Base-by-base conservation (phyloP, 495 filamentous ascomycete species). In the Podospora conica region DNA sequence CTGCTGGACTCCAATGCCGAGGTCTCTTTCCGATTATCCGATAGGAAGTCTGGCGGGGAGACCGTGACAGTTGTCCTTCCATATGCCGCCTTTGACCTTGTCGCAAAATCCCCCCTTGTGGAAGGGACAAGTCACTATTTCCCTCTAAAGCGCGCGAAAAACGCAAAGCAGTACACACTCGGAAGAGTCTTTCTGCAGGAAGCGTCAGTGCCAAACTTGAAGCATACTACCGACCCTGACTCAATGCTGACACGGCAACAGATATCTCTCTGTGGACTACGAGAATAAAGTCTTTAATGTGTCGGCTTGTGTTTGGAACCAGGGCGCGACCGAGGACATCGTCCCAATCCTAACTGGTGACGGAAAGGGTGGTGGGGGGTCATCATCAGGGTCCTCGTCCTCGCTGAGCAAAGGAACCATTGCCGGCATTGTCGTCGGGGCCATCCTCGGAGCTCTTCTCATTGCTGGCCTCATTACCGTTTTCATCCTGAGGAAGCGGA, bases 121-220 rank as follows among this genome's bases (percentile, higher is more conserved):
- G 58, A 72, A 0, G 73, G 75, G 25, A 70, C 61, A 7, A 74
- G 73, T 5, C 70, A 69, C 27, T 87, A 86, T 65, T 87, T 87
- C 63, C 84, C 85, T 0, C 71, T 87, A 12, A 78, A 78, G 57
- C 73, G 81, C 24, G 82, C 80, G 12, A 72, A 71, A 25, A 82
- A 86, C 66, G 73, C 78, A 12, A 77, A 73, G 0, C 84, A 86
- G 65, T 86, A 84, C 70, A 84, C 80, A 0, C 75, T 87, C 3
- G 85, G 85, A 5, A 74, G 84, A 25, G 78, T 79, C 12, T 87
- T 87, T 61, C 71, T 87, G 18, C 85, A 87, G 70, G 85, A 86
- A 77, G 80, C 84, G 73, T 76, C 28, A 60, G 73, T 58, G 0
- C 57, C 48, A 15, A n/a, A n/a, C n/a, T n/a, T n/a, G n/a, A 18